Evolutionary conservation across 345 rosid species (phyloP), one percentile per base, ranked within the genome.

Genomic region (Adansonia digitata): DNA sequence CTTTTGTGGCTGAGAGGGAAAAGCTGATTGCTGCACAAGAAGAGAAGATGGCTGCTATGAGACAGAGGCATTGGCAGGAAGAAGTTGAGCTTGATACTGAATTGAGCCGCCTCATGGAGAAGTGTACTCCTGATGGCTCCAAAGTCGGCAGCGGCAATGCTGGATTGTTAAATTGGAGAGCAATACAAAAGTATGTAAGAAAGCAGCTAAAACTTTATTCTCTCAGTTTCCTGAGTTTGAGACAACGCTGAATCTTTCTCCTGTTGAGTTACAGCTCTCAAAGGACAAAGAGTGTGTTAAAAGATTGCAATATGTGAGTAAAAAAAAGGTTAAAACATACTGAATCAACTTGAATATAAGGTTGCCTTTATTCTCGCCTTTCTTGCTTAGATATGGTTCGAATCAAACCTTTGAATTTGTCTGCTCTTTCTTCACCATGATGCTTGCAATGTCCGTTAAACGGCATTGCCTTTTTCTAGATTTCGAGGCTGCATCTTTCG

Each of bases 1-100:
- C 72, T n/a, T 92, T 88, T 56, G 91, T 81, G 59, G 86, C 67
- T 17, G 90, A 84, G 87, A 87, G 97, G 81, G 98, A 94, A 67
- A 79, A 20, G 74, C 75, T 94, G 71, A 83, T 85, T 2, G 83
- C 84, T 62, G 83, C 53, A 22, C 92, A 90, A 0, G 90, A 84
- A 29, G 86, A 84, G 73, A 88, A 79, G 83, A 55, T 85, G 81
- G 73, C 67, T 52, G 91, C 82, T 1, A 80, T 85, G 92, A 91
- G 78, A 79, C 82, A 5, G 70, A 86, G 84, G 85, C 91, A 88
- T 20, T 71, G 82, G 78, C 83, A 87, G 72, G 97, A 91, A 81
- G 85, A 82, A 73, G 57, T 88, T 6, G 87, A 75, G n/a, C 46
- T 90, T n/a, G 97, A 86, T 59, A 26, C 68, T 14, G 75, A 82